These are phyloP conservation scores for Phaeosphaeriaceae sp. DNA, from an alignment of 2,329 filamentous ascomycete genomes.

Conservation along the genomic window DNA sequence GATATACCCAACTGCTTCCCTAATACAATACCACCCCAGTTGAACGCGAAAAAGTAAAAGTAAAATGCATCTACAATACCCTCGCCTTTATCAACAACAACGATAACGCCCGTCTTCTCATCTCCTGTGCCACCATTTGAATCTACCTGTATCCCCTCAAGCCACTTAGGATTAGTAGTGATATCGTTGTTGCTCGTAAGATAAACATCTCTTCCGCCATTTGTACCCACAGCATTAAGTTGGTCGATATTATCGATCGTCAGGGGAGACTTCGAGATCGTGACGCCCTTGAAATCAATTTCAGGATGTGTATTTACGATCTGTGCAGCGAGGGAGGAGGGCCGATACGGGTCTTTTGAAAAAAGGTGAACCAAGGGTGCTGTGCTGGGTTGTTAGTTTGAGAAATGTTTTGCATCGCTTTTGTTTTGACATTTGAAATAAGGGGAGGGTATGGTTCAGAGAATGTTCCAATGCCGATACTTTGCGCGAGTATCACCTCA, in stretches of 20 bases:
- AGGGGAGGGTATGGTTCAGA: background rate
- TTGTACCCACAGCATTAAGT: slow-evolving; percentile 37
- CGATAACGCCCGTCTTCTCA: slow-evolving; percentile 57
- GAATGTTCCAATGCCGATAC: too few relatives aligned
- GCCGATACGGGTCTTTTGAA: slow-evolving; percentile 47
- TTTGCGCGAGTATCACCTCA: too few relatives aligned
- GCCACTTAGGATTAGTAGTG: slow-evolving; percentile 44
- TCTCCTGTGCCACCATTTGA: slow-evolving; percentile 36
- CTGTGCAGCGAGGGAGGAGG: slow-evolving; percentile 47
- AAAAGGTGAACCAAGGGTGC: slow-evolving; percentile 52
- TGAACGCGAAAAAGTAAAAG: slow-evolving; percentile 64
- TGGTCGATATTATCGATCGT: slow-evolving; percentile 48
- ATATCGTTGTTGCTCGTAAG: slow-evolving; percentile 49
- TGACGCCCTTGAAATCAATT: slow-evolving; percentile 27
- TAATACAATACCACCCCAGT: slow-evolving; percentile 58
- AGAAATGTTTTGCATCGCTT: background rate
- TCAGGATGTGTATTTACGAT: slow-evolving; percentile 46
- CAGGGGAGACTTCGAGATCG: slow-evolving; percentile 28
- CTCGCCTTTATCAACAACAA: slow-evolving; percentile 62
- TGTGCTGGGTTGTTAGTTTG: background rate
- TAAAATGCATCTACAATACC: slow-evolving; percentile 63
- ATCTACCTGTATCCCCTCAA: slow-evolving; percentile 59
- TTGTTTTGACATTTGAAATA: background rate
- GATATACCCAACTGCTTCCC: slow-evolving; percentile 39
- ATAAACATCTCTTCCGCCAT: slow-evolving; percentile 36